Conservation (phyloP, 2,329 filamentous ascomycete species). For the Capronia coronata region DNA sequence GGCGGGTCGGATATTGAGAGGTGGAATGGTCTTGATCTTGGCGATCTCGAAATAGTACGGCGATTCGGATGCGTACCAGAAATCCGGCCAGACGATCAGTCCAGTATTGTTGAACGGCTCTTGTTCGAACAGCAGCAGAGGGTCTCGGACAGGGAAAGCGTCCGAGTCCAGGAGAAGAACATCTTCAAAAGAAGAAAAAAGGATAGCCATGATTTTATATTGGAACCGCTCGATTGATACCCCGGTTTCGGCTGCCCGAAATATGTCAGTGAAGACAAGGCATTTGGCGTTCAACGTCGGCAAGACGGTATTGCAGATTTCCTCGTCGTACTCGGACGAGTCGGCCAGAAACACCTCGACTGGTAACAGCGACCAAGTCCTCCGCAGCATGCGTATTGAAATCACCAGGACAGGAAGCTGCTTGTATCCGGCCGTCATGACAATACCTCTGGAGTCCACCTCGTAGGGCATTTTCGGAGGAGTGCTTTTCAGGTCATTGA, state of each 20-base stretch:
- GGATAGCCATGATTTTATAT: conserved; percentile 51
- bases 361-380: conserved; percentile 36
- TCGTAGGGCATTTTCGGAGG: conserved; percentile 30
- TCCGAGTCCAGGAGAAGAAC: conserved; percentile 56
- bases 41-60: conserved; percentile 41
- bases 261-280: conserved; percentile 31
- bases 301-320: conserved; percentile 36
- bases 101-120: conserved; percentile 49
- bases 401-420: conserved; percentile 37
- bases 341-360: conserved; percentile 40
- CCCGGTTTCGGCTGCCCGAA: conserved; percentile 18
- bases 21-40: conserved; percentile 31
- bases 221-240: conserved; percentile 38
- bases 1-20: conserved; percentile 33
- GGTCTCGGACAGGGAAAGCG: conserved; percentile 46
- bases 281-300: conserved; percentile 38
- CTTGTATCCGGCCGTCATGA: conserved; percentile 37
- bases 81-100: conserved; percentile 54
- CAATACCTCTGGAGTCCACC: conserved; percentile 37
- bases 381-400: conserved; percentile 39
- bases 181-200: conserved; percentile 55
- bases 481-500: conserved; percentile 31
- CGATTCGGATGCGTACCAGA: conserved; percentile 42
- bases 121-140: conserved; percentile 42
- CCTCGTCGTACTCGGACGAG: conserved; percentile 34